Evolutionary conservation across 106 monocot genomes (phyloP), one percentile per base, ranked within the genome.

Genomic region (Ottelia alismoides): DNA sequence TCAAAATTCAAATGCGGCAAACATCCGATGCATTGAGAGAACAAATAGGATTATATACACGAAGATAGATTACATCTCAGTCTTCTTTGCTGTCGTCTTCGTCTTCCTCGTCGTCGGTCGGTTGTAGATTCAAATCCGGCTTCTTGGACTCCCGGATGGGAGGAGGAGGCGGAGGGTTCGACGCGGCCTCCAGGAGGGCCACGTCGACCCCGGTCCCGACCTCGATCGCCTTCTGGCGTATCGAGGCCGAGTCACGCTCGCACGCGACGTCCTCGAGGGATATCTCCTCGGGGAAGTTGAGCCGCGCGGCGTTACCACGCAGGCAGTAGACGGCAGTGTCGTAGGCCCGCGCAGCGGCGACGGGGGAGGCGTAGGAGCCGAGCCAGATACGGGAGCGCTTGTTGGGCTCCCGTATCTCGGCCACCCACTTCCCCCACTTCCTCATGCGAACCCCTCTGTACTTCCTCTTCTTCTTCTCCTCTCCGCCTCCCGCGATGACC

Each of bases 341-440:
- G 67, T 80, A 80, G 54, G 80, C 80, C 53, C 58, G 44, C 46
- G 80, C 80, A 20, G 80, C 80, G 35, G 80, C 80, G 2, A 75
- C 59, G 0, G 75, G 72, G 18, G 71, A 50, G 45, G 55, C 55
- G 55, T 79, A 79, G 49, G 78, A 79, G 0, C 78, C 78, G 22
- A 79, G 51, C 78, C 78, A 78, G 11, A 79, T 70, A 40, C 78
- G 44, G 2, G 58, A 64, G 25, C 78, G 64, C 74, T 79, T 79
- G 45, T 79, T 79, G 14, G 65, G 65, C 65, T 65, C 65, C 54
- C 65, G 24, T 28, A 65, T 65, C 56, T 65, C 65, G 11, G 65
- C 65, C 44, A 65, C 65, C 65, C 65, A 65, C 43, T 65, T 65
- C 7, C 65, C 65, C 65, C 65, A 65, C 73, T 78, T 78, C 68